A percentile compares a stretch with the other conserved stretches of the same genome.
These are phyloP conservation scores for Botrytis porri DNA, from an alignment of 2,329 filamentous ascomycete genomes.

Conservation along the genomic window DNA sequence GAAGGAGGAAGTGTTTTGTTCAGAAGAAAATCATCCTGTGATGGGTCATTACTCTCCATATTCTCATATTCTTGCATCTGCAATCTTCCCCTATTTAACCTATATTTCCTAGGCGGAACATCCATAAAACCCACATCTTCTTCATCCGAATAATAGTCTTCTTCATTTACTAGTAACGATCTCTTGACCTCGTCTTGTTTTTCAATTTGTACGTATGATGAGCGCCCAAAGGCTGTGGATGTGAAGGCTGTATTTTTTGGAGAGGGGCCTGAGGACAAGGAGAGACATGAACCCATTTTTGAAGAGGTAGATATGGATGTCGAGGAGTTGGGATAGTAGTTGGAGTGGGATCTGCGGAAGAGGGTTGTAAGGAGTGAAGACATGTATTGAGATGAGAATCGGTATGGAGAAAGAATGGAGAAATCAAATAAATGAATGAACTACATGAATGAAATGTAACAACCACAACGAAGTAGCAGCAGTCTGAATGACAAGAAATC, in stretches of 20 bases:
- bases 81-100: background rate
- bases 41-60: background rate
- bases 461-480: background rate
- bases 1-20: background rate
- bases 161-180: background rate
- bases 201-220: conserved; percentile 1
- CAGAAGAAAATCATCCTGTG: background rate
- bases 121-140: background rate
- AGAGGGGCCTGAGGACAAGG: background rate
- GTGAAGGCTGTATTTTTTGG: background rate
- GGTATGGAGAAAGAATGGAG: background rate
- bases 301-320: background rate
- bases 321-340: background rate
- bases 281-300: conserved; percentile 12
- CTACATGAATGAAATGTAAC: background rate
- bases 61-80: background rate
- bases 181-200: background rate
- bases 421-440: background rate
- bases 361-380: conserved; percentile 1
- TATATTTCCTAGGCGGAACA: background rate
- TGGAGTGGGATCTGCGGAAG: conserved; percentile 3
- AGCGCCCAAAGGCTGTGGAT: conserved; percentile 15
- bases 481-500: background rate
- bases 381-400: background rate
- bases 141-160: conserved; percentile 13